phyloP scores from a whole-genome alignment of 2,329 filamentous ascomycete genomes.

The Aureobasidium vineae region DNA sequence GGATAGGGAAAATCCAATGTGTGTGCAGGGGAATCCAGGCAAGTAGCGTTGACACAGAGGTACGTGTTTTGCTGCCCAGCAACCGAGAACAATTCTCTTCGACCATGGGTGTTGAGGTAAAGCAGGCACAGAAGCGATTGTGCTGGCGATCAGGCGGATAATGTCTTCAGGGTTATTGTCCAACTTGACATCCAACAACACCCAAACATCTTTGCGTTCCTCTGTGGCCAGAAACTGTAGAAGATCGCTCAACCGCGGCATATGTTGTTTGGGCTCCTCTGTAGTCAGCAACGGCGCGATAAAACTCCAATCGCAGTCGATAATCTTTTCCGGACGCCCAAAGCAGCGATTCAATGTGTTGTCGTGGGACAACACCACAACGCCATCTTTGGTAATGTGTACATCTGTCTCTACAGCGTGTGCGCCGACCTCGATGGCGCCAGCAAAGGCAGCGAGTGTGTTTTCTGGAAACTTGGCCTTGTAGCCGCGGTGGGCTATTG shows the following conservation, averaged over 20 bases:
- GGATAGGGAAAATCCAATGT: slow-evolving; percentile 64
- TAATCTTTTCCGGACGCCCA: slow-evolving; percentile 67
- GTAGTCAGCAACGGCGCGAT: slow-evolving; percentile 67
- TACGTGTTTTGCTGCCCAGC: slow-evolving; percentile 76
- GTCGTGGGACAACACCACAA: slow-evolving; percentile 74
- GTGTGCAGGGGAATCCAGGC: slow-evolving; percentile 62
- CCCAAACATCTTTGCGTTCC: slow-evolving; percentile 67
- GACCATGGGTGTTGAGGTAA: slow-evolving; percentile 61
- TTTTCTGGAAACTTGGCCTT: slow-evolving; percentile 82
- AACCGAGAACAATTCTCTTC: slow-evolving; percentile 72
- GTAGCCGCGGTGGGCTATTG: slow-evolving; percentile 76
- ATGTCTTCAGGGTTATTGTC: slow-evolving; percentile 69
- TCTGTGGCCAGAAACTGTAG: slow-evolving; percentile 67
- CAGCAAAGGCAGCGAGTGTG: slow-evolving; percentile 73
- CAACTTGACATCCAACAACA: slow-evolving; percentile 85
- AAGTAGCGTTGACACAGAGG: slow-evolving; percentile 61
- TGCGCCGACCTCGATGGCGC: slow-evolving; percentile 69
- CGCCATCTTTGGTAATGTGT: slow-evolving; percentile 75
- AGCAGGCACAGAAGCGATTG: slow-evolving; percentile 55
- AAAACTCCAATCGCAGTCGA: slow-evolving; percentile 74
- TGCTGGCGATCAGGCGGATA: slow-evolving; percentile 65
- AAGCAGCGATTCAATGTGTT: slow-evolving; percentile 76
- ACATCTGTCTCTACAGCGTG: slow-evolving; percentile 87
- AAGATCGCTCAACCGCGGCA: slow-evolving; percentile 74
- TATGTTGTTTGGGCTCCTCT: slow-evolving; percentile 63